Evolutionary conservation across 805 yeast species (phyloP), one percentile per base, ranked within the genome.

Genomic region (Vanderwaltozyma tropicalis): DNA sequence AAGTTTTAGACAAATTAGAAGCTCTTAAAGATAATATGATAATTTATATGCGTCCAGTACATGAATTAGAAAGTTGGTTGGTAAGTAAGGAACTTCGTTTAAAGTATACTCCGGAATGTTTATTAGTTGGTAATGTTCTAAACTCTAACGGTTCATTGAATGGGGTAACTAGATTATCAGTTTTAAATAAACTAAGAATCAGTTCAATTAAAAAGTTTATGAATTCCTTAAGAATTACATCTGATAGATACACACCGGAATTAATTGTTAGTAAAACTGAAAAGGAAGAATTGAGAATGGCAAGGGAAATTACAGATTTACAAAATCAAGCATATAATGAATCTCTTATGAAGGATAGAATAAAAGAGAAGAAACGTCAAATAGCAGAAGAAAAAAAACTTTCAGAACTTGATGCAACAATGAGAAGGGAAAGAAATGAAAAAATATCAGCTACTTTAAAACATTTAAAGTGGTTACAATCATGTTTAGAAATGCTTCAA

Each of bases 251-350:
- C 53, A 74, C 70, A 36, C 78, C 80, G 0, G 87, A 81, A 48
- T 56, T 82, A 37, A 55, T 71, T 1, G 62, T 72, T 5, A 81
- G 78, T 36, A 65, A 80, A 42, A 58, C 65, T 5, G 89, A 81
- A 49, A 69, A 70, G 35, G 68, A 75, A 40, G 84, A 80, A 41
- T 61, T 75, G 35, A 72, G 71, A 31, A 57, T 70, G 43, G 68
- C 78, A 26, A 74, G 86, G 49, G 61, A 71, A 21, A 60, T 82
- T 15, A 69, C 75, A 45, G 70, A 73, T 46, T 69, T 74, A 44
- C 92, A 82, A 55, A 86, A 81, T 46, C 61, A 64, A 34, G 85
- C 84, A 15, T 83, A 76, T 50, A 69, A 74, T 45, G 71, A 68
- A 42, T 76, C 86, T 0, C 59, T 82, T 35, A 60, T 68, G 26